phyloP scores from a whole-genome alignment of 768 basidiomycete genomes.

The Pleurotus platypus region DNA sequence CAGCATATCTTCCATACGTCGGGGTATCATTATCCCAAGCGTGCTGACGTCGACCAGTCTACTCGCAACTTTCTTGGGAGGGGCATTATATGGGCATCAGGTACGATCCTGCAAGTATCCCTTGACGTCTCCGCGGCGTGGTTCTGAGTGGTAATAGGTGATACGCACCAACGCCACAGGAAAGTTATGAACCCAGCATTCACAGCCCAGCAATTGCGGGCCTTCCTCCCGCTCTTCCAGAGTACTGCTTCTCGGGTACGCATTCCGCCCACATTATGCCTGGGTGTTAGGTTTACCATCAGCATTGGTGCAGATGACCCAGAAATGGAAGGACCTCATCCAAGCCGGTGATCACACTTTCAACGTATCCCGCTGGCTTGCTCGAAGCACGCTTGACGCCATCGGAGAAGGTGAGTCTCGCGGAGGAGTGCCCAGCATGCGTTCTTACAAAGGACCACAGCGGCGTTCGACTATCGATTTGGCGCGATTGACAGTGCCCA shows the following conservation, averaged over 20 bases:
- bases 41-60: slow-evolving; percentile 14
- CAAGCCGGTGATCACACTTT: slow-evolving; percentile 13
- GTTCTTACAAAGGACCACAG: slow-evolving; percentile 15
- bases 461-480: slow-evolving; percentile 34
- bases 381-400: slow-evolving; percentile 32
- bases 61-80: slow-evolving; percentile 20
- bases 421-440: neutral
- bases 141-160: slow-evolving; percentile 5
- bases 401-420: slow-evolving; percentile 29
- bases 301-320: slow-evolving; percentile 16
- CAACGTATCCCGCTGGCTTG: slow-evolving; percentile 24
- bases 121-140: neutral
- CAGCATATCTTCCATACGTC: slow-evolving; percentile 28
- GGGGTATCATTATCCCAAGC: slow-evolving; percentile 26
- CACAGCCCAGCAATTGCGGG: slow-evolving; percentile 11
- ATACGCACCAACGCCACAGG: slow-evolving; percentile 23
- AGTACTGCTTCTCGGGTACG: slow-evolving; percentile 22
- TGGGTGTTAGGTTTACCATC: neutral
- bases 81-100: slow-evolving; percentile 25
- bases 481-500: slow-evolving; percentile 20
- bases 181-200: slow-evolving; percentile 27
- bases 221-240: slow-evolving; percentile 23
- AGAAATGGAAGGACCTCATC: slow-evolving; percentile 25
- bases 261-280: neutral
- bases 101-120: slow-evolving; percentile 9